Evolutionary conservation across 768 basidiomycete species (phyloP).

Genomic region (Mycena latifolia): DNA sequence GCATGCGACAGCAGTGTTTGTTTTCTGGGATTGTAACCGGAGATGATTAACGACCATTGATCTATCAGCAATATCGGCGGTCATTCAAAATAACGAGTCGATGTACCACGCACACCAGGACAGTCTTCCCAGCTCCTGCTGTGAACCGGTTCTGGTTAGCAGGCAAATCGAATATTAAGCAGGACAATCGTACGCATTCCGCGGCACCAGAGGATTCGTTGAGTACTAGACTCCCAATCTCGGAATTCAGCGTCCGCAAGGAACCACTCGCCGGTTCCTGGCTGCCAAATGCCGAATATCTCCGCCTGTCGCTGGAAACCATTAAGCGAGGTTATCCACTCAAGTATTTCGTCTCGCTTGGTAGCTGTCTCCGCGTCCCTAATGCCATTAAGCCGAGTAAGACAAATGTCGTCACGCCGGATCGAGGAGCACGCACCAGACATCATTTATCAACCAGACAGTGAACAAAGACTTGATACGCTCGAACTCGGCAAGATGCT

Average conservation of each 20-base stretch:
- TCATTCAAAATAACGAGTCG: background rate
- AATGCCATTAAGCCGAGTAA: background rate
- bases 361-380: too few species aligned
- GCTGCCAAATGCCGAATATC: background rate
- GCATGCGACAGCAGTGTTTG: background rate
- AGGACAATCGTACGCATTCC: background rate
- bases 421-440: too few species aligned
- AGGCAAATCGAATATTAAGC: background rate
- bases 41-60: slow-evolving; percentile 18
- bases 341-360: background rate
- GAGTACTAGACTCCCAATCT: background rate
- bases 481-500: too few species aligned
- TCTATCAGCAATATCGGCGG: background rate
- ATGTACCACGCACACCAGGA: background rate
- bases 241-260: background rate
- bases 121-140: background rate
- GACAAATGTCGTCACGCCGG: too few species aligned
- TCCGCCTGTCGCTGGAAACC: background rate
- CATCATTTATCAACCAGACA: too few species aligned
- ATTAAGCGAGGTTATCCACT: background rate
- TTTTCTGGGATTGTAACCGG: background rate
- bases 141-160: background rate
- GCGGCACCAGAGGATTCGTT: background rate
- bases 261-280: background rate
- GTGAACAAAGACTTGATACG: too few species aligned